A percentile compares a stretch with the other conserved stretches of the same genome.
phyloP scores from a whole-genome alignment of 768 basidiomycete genomes.

The Leccinum subtestaceum region DNA sequence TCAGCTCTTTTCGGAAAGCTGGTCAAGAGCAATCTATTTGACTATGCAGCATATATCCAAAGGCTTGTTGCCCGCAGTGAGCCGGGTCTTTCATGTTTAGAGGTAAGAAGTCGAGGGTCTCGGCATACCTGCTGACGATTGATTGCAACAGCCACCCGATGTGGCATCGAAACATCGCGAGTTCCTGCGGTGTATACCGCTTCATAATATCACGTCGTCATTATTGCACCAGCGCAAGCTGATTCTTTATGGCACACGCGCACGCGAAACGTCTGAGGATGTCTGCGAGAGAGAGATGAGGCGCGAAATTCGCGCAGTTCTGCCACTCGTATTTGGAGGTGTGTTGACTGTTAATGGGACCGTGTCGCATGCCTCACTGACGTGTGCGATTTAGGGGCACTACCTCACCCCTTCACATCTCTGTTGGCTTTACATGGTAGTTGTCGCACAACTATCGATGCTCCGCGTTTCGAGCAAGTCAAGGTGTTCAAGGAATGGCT shows the following conservation, averaged over 20 bases:
- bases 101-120: conserved; percentile 38
- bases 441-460: conserved; percentile 48
- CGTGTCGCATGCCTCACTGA: conserved; percentile 5
- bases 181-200: conserved; percentile 70
- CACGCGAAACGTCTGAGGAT: conserved; percentile 71
- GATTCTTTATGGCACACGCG: conserved; percentile 64
- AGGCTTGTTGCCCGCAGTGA: conserved; percentile 81
- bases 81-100: conserved; percentile 48
- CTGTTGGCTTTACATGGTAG: conserved; percentile 37
- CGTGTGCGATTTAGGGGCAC: conserved; percentile 32
- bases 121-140: background rate
- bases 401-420: conserved; percentile 30
- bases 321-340: conserved; percentile 74
- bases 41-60: conserved; percentile 72
- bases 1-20: conserved; percentile 71
- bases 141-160: conserved; percentile 4
- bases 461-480: conserved; percentile 74
- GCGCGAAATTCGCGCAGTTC: conserved; percentile 57
- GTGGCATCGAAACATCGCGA: conserved; percentile 60
- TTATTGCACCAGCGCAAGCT: conserved; percentile 67
- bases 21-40: conserved; percentile 66
- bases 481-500: conserved; percentile 71
- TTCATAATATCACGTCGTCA: conserved; percentile 57
- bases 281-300: conserved; percentile 67
- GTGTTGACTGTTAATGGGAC: background rate